Evolutionary conservation across 2,329 filamentous ascomycete species (phyloP).

Genomic region (Arthrobotrys sinensis): DNA sequence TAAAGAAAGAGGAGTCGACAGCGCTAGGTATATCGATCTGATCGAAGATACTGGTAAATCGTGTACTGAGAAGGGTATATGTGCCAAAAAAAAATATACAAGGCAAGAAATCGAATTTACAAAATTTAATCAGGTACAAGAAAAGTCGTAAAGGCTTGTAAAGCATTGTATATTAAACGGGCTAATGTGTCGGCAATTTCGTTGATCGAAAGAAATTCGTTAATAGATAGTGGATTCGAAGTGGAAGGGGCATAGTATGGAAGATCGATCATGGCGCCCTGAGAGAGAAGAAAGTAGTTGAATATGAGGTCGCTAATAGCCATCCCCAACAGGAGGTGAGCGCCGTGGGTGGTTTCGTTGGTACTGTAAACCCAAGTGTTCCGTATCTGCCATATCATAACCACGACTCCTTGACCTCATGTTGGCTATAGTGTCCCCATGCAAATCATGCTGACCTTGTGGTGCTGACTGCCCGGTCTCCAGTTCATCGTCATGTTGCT

Average conservation of each 20-base stretch:
- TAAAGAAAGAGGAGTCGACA: background rate
- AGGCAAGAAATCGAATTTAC: background rate
- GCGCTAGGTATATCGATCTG: conserved; percentile 7
- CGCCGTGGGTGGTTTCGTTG: conserved; percentile 3
- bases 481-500: background rate
- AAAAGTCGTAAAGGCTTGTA: background rate
- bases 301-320: background rate
- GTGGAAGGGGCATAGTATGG: too few relatives aligned
- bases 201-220: background rate
- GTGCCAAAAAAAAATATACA: background rate
- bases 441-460: background rate
- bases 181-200: background rate
- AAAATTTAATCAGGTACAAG: background rate
- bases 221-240: background rate
- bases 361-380: background rate
- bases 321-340: conserved; percentile 1
- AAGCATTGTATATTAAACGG: background rate
- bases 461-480: background rate
- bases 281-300: too few relatives aligned
- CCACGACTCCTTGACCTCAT: background rate
- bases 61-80: conserved; percentile 29
- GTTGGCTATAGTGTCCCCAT: background rate
- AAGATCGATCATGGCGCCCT: too few relatives aligned
- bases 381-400: background rate
- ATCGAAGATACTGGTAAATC: conserved; percentile 7